Evolutionary conservation across 23 red algal genomes (phyloP).

Genomic region (Gracilariopsis chorda): DNA sequence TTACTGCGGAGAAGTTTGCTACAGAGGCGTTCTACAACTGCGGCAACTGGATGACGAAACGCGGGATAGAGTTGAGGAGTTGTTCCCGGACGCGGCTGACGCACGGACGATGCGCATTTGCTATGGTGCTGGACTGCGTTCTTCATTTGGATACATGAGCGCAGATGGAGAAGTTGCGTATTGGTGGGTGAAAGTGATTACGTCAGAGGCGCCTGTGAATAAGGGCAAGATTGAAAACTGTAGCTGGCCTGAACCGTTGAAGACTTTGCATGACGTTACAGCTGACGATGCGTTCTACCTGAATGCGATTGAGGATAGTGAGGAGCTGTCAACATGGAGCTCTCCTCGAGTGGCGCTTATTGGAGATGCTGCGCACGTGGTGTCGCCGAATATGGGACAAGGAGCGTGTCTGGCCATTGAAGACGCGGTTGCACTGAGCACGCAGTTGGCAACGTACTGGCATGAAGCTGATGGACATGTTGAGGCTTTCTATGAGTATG

Average conservation of each 20-base stretch:
- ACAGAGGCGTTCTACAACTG: conserved; percentile 48
- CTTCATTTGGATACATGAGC: conserved; percentile 64
- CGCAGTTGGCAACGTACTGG: conserved; percentile 42
- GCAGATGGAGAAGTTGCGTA: conserved; percentile 16
- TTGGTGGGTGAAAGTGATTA: conserved; percentile 71
- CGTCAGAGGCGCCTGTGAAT: neutral
- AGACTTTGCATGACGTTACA: conserved; percentile 14
- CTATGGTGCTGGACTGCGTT: conserved; percentile 56
- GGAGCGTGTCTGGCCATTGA: conserved; percentile 85
- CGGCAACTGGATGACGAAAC: neutral
- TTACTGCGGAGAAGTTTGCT: conserved; percentile 73
- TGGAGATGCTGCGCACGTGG: conserved; percentile 89
- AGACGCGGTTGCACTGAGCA: conserved; percentile 66
- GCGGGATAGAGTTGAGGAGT: neutral
- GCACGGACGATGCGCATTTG: conserved; percentile 36
- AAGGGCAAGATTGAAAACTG: neutral
- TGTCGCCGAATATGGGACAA: conserved; percentile 91
- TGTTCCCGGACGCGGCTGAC: neutral
- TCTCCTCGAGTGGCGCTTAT: conserved; percentile 53
- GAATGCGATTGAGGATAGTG: conserved; percentile 56
- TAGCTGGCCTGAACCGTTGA: conserved; percentile 33
- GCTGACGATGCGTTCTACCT: conserved; percentile 11
- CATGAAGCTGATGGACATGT: conserved; percentile 46
- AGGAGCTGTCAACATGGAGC: conserved; percentile 12
- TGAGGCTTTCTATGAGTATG: conserved; percentile 65